A percentile compares a stretch with the other conserved stretches of the same genome.
Conservation (phyloP, 495 filamentous ascomycete species). For the Mycothermus thermophilus region DNA sequence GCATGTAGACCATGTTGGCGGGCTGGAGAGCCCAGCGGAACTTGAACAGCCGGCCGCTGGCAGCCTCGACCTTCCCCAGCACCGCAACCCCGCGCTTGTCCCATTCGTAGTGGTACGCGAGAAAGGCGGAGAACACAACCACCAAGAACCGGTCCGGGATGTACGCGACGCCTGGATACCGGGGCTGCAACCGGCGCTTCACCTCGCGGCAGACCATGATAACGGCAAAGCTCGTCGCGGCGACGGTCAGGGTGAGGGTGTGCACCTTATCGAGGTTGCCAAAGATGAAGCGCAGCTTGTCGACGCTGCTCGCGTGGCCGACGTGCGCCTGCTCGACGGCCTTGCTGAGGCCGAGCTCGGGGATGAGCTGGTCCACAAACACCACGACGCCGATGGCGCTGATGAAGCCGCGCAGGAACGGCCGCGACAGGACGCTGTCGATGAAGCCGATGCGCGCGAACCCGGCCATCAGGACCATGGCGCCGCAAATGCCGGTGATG, state of each 20-base stretch:
- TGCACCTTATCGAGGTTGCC: slow-evolving; percentile 52
- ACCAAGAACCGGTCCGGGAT: slow-evolving; percentile 86
- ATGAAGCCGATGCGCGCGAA: slow-evolving; percentile 79
- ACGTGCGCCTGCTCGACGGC: slow-evolving; percentile 44
- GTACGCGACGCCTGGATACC: slow-evolving; percentile 71
- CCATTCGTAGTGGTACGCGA: slow-evolving; percentile 71
- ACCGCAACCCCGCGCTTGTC: slow-evolving; percentile 67
- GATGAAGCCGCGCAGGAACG: slow-evolving; percentile 90
- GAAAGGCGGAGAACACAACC: slow-evolving; percentile 70
- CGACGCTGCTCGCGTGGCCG: slow-evolving; percentile 67
- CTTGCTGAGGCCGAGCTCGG: slow-evolving; percentile 66
- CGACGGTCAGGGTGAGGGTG: slow-evolving; percentile 56
- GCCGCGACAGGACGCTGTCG: slow-evolving; percentile 84
- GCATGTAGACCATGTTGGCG: slow-evolving; percentile 61
- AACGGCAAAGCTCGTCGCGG: slow-evolving; percentile 64
- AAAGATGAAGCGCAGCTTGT: slow-evolving; percentile 71
- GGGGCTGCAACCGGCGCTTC: slow-evolving; percentile 70
- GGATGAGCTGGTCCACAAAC: slow-evolving; percentile 84
- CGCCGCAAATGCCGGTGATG: slow-evolving; percentile 73
- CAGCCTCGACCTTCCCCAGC: slow-evolving; percentile 64
- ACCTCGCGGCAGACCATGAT: slow-evolving; percentile 77
- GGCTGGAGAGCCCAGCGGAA: slow-evolving; percentile 77
- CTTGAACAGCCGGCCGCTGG: slow-evolving; percentile 50
- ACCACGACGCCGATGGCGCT: slow-evolving; percentile 93
- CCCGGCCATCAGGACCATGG: slow-evolving; percentile 73